Base-by-base conservation (phyloP, 2,329 filamentous ascomycete genomes). In the Keithomyces neogunnii region DNA sequence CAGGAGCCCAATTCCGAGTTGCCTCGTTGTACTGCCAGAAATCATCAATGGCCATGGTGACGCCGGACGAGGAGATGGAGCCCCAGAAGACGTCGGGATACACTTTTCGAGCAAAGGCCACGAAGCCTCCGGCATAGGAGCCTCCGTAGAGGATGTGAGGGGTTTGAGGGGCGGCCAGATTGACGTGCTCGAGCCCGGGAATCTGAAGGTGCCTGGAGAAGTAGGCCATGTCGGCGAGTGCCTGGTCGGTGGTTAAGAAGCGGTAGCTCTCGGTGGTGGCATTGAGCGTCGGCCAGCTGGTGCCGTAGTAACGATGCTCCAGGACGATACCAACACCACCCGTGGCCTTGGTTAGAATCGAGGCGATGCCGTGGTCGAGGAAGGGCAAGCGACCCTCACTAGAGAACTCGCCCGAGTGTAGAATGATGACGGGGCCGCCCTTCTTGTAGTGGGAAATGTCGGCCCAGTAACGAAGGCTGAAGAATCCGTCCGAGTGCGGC, bases 301-400 rank as follows among this genome's bases (percentile, higher is more conserved):
- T 76, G 51, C 89, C 89, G 62, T 95, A 95, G 73, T 95, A 95
- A 32, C 89, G 81, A 62, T 95, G 89, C 70, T 95, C 89, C 3
- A 95, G 76, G 45, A 95, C 79, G 2, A 95, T 85, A 3, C 84
- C 88, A 30, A 95, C 69, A 1, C 89, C 89, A 51, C 82, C 72
- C 0, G 86, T 88, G 1, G 85, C 85, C 58, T 84, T 72, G 3
- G 85, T 78, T 19, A 95, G 73, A 56, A 88, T 77, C 36, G 82
- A 75, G 0, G 89, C 73, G 49, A 95, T 85, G 49, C 89, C 89
- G 64, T 93, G 88, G 57, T 90, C 81, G 8, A 95, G 69, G 62
- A 79, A 92, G 0, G 78, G 77, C 19, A 95, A 70, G 11, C 88
- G 77, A 33, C 65, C 80, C n/a, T 65, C 69, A 7, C 77, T 86